phyloP scores from a whole-genome alignment of 2,329 filamentous ascomycete species.

The Penicillium oxalicum region DNA sequence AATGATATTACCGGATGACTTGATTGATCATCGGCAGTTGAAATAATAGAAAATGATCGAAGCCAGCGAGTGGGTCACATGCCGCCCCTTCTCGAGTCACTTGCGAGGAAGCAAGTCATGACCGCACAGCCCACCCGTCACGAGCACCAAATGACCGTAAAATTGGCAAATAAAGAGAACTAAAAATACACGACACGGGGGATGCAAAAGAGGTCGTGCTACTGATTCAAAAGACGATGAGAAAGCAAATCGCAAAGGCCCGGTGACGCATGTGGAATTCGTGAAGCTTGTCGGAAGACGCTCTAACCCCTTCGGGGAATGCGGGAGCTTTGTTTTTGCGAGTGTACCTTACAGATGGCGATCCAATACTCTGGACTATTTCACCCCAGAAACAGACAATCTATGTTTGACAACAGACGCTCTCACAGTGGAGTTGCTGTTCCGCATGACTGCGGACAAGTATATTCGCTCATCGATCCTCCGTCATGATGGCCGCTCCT shows the following conservation, averaged over 20 bases:
- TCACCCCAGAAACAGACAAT: too few relatives aligned
- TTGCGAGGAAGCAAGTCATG: constrained; percentile 2
- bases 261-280: background rate
- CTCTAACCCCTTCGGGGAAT: constrained; percentile 19
- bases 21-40: too few relatives aligned
- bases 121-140: constrained; percentile 3
- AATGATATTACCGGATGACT: too few relatives aligned
- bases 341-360: background rate
- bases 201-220: too few relatives aligned
- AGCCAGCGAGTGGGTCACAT: constrained; percentile 15
- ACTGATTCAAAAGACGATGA: too few relatives aligned
- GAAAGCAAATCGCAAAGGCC: background rate
- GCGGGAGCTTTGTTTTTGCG: constrained; percentile 15
- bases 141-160: background rate
- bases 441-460: background rate
- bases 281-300: constrained; percentile 2
- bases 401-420: background rate
- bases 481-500: constrained; percentile 30
- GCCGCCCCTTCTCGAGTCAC: constrained; percentile 9
- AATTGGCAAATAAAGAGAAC: background rate
- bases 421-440: background rate
- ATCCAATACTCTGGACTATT: background rate
- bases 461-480: constrained; percentile 5
- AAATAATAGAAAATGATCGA: constrained; percentile 4
- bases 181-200: background rate